A percentile compares a stretch with the other conserved stretches of the same genome.
These are phyloP conservation scores for Camellia japonica DNA, from an alignment of 148 eudicot species.

Conservation along the genomic window DNA sequence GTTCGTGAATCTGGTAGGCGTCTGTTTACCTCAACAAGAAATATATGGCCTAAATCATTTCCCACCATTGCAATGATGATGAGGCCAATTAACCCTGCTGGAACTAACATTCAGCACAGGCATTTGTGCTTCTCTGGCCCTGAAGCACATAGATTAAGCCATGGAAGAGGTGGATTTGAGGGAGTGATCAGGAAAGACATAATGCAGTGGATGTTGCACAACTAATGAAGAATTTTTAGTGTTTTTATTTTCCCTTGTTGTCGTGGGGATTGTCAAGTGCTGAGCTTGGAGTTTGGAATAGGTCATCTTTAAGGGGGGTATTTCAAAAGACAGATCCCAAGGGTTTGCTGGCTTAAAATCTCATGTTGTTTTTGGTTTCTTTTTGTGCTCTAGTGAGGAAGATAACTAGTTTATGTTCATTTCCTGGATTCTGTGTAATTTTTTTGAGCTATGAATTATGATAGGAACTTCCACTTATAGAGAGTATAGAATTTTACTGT, in stretches of 20 bases:
- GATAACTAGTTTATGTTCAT: neutral
- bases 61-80: conserved; percentile 57
- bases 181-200: conserved; percentile 62
- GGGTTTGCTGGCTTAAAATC: neutral
- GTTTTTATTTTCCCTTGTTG: neutral
- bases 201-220: conserved; percentile 55
- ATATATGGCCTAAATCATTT: conserved; percentile 48
- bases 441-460: neutral
- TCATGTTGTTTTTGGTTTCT: too few relatives aligned
- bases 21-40: conserved; percentile 51
- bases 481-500: neutral
- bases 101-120: conserved; percentile 53
- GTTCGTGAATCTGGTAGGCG: conserved; percentile 51
- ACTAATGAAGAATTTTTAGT: neutral
- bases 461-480: neutral
- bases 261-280: neutral
- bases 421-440: neutral
- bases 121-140: conserved; percentile 32
- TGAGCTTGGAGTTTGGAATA: neutral
- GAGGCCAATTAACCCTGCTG: conserved; percentile 40
- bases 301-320: neutral
- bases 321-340: neutral
- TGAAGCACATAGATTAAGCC: conserved; percentile 24
- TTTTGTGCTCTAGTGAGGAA: too few relatives aligned
- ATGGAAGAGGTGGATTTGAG: conserved; percentile 28